Evolutionary conservation across 2,329 filamentous ascomycete genomes (phyloP).

Genomic region (Colletotrichum camelliae): DNA sequence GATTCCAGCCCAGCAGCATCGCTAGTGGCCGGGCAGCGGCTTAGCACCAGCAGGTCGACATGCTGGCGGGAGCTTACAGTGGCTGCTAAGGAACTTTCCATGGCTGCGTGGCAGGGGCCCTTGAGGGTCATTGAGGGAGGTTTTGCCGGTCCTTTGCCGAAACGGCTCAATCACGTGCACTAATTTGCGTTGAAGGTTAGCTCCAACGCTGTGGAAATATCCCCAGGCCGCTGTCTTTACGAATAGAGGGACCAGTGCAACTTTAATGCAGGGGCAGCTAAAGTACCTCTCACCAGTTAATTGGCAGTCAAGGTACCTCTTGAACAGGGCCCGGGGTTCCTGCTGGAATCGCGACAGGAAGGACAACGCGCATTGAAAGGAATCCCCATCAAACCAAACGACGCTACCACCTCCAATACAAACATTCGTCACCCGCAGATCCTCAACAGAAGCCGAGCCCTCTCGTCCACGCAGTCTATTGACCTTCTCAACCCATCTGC

Average conservation of each 20-base stretch:
- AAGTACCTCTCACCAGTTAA: not conserved
- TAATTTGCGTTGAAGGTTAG: not conserved
- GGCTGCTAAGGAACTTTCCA: not conserved
- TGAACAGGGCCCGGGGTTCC: not conserved
- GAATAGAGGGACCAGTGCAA: not conserved
- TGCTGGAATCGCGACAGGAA: conserved; percentile 11
- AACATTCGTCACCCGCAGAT: not conserved
- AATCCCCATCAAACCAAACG: conserved; percentile 10
- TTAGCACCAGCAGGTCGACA: not conserved
- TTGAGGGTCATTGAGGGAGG: not conserved
- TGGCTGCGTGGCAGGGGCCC: not conserved
- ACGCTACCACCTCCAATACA: not conserved
- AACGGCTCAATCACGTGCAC: conserved; percentile 17
- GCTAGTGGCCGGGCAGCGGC: not conserved
- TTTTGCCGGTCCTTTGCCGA: conserved; percentile 23
- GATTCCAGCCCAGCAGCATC: conserved; percentile 6
- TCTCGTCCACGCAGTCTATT: not conserved
- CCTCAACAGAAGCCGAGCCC: not conserved
- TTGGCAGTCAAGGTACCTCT: not conserved
- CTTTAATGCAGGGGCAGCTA: conserved; percentile 3
- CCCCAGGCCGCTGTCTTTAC: not conserved
- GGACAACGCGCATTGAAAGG: conserved; percentile 11
- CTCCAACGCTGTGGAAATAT: not conserved
- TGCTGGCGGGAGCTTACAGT: conserved; percentile 5
- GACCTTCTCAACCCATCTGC: not conserved